These are phyloP conservation scores for Russula dissimulans DNA, from an alignment of 768 basidiomycete species.

Conservation along the genomic window DNA sequence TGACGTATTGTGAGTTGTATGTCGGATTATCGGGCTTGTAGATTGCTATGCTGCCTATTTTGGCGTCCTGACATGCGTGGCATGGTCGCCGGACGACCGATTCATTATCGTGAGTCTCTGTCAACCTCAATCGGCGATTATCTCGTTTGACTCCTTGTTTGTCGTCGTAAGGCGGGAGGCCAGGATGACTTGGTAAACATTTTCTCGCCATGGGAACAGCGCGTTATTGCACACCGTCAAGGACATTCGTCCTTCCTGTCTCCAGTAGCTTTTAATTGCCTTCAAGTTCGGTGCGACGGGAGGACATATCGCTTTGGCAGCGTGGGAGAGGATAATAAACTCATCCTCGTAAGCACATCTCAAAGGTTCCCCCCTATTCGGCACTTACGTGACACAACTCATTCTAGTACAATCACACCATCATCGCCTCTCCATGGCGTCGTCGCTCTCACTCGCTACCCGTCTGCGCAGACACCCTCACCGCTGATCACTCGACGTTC, in stretches of 20 bases:
- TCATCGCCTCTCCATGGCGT: constrained; percentile 70
- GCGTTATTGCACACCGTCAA: constrained; percentile 91
- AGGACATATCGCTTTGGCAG: constrained; percentile 92
- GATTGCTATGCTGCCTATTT: constrained; percentile 96
- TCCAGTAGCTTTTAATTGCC: constrained; percentile 81
- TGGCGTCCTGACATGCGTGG: constrained; percentile 78
- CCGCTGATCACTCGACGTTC: constrained; percentile 43
- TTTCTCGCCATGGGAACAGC: constrained; percentile 89
- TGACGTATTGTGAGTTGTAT: neutral
- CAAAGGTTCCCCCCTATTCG: neutral
- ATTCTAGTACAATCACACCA: constrained; percentile 66
- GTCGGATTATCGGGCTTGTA: constrained; percentile 49
- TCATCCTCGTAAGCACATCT: constrained; percentile 59
- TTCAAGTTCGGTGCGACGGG: constrained; percentile 76
- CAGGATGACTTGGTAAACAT: constrained; percentile 96
- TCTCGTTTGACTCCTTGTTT: neutral
- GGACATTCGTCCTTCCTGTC: constrained; percentile 95
- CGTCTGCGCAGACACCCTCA: constrained; percentile 35
- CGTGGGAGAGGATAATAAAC: constrained; percentile 93
- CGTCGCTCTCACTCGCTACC: constrained; percentile 63
- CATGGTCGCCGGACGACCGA: constrained; percentile 93
- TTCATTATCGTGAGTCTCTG: constrained; percentile 64
- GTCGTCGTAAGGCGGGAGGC: constrained; percentile 65
- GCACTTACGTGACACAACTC: neutral
- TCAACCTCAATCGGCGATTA: neutral